These are phyloP conservation scores for Petrea volubilis DNA, from an alignment of 257 asterid genomes.

Conservation along the genomic window DNA sequence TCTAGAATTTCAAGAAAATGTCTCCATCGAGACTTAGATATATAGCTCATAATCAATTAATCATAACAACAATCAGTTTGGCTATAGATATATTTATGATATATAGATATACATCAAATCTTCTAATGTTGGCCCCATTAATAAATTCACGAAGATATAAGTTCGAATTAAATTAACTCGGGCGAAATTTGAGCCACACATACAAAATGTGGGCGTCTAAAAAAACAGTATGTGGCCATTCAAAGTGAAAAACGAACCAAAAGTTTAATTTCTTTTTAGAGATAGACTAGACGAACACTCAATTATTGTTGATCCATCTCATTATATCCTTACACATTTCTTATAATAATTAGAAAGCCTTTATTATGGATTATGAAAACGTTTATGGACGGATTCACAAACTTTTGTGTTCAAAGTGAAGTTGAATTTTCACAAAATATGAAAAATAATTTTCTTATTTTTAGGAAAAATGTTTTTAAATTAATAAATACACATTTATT, in stretches of 20 bases:
- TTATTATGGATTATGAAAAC: too few species aligned
- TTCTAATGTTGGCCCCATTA: constrained; percentile 4
- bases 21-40: constrained; percentile 10
- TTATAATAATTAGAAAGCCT: too few species aligned
- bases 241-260: neutral
- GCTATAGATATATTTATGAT: neutral
- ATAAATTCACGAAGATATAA: neutral
- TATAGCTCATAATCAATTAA: constrained; percentile 4
- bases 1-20: constrained; percentile 3
- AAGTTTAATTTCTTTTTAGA: neutral
- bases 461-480: too few species aligned
- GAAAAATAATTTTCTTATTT: too few species aligned
- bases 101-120: neutral
- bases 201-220: neutral
- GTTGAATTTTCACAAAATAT: too few species aligned
- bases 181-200: constrained; percentile 15
- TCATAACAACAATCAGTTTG: neutral
- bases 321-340: too few species aligned
- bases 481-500: too few species aligned
- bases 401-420: too few species aligned
- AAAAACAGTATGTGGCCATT: too few species aligned
- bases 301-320: too few species aligned
- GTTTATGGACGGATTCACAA: too few species aligned
- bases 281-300: neutral
- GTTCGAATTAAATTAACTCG: neutral